Evolutionary conservation across 139 green algal species (phyloP), one percentile per base, ranked within the genome.

Genomic region (Chlorella sp.): DNA sequence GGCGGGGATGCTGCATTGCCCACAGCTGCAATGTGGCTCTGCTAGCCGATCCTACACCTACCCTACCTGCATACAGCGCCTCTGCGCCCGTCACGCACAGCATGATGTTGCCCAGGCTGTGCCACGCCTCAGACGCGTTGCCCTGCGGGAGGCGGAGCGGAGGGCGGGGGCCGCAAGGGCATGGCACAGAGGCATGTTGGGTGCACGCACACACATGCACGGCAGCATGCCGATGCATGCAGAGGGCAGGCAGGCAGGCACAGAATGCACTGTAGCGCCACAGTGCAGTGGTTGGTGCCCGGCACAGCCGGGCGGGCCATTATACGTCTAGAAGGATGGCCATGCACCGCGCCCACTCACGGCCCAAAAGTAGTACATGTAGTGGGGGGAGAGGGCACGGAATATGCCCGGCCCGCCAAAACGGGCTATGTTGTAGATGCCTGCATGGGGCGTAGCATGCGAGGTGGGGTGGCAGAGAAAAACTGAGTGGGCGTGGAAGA

Each of bases 61-160:
- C n/a, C n/a, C n/a, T n/a, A n/a, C n/a, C 95, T 18, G 94, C 94
- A 90, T 94, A 97, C 86, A 96, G 93, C 32, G 95, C 95, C 91
- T 97, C 95, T 0, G 91, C 85, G 16, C 95, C 95, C 32, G 95
- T 96, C 21, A 97, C 81, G 48, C 87, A 90, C 61, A 97, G 94
- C 84, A 96, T 90, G 40, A 96, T 90, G 32, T 89, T 88, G 36
- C 92, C 93, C 60, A 97, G 94, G 21, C 30, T 26, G 21, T 79
- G 48, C 95, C 95, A 97, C 2, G 89, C 95, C 0, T 9, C 28
- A 1, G 21, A 22, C 7, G 89, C 88, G 61, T 93, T 32, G 57
- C 88, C 86, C 71, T 88, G 84, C 84, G 61, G 7, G 75, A 12
- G 15, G 34, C 34, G 21, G 24, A 48, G n/a, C 3, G 28, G 28